These are phyloP conservation scores for Rozella allomycis DNA, from an alignment of 371 early-diverging fungal genomes.

Conservation along the genomic window DNA sequence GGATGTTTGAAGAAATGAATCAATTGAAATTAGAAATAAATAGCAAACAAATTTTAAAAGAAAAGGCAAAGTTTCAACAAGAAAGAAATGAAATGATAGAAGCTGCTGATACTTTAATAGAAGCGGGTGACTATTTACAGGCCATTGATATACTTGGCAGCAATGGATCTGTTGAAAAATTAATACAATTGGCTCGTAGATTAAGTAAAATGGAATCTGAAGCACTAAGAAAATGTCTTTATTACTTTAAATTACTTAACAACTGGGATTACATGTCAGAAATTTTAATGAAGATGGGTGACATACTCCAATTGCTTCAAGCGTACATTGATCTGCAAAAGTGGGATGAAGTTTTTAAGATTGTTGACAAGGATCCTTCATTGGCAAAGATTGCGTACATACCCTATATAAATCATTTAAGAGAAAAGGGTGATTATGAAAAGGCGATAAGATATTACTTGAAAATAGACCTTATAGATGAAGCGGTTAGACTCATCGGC, in stretches of 20 bases:
- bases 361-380: slow-evolving; percentile 19
- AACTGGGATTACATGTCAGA: slow-evolving; percentile 16
- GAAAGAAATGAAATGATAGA: slow-evolving; percentile 20
- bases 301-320: slow-evolving; percentile 12
- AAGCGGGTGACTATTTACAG: slow-evolving; percentile 24
- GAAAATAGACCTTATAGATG: slow-evolving; percentile 20
- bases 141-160: slow-evolving; percentile 24
- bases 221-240: slow-evolving; percentile 11
- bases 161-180: slow-evolving; percentile 14
- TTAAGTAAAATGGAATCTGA: slow-evolving; percentile 14
- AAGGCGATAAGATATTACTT: slow-evolving; percentile 22
- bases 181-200: slow-evolving; percentile 16
- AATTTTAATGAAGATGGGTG: slow-evolving; percentile 17
- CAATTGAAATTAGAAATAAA: no score
- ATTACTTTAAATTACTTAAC: slow-evolving; percentile 14
- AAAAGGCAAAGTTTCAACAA: slow-evolving; percentile 22
- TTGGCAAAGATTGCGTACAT: slow-evolving; percentile 11
- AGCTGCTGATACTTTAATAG: slow-evolving; percentile 23
- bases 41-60: slow-evolving; percentile 12
- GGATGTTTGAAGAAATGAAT: no score
- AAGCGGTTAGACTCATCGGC: slow-evolving; percentile 18
- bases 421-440: slow-evolving; percentile 15
- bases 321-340: slow-evolving; percentile 17
- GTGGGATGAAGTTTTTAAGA: slow-evolving; percentile 26
- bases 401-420: slow-evolving; percentile 27